Conservation (phyloP, 306 rosid genomes). For the Gillenia trifoliata region DNA sequence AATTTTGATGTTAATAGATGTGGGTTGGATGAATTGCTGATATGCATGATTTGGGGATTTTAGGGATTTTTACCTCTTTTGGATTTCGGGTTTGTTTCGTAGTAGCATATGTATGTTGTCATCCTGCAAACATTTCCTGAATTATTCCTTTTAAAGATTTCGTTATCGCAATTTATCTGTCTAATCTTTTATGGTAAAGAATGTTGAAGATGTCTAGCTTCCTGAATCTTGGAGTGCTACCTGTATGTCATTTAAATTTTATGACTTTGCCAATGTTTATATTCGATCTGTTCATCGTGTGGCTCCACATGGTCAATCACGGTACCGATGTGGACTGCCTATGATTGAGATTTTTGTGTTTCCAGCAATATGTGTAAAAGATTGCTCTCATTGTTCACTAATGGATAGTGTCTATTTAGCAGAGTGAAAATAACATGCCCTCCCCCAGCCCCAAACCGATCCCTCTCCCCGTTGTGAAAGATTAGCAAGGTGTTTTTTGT, state of each 20-base stretch:
- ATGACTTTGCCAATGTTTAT: background rate
- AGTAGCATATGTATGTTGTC: background rate
- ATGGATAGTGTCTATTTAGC: background rate
- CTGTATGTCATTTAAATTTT: background rate
- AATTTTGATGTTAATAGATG: background rate
- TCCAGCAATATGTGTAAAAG: background rate
- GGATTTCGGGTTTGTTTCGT: background rate
- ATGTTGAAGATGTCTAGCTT: background rate
- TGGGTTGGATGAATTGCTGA: background rate
- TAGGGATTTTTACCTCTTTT: background rate
- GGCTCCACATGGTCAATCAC: background rate
- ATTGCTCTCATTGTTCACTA: background rate
- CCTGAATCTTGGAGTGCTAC: background rate
- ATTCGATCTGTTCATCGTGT: background rate
- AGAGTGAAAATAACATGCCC: background rate
- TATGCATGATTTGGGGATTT: background rate
- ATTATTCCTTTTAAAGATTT: background rate
- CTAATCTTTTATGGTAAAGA: background rate
- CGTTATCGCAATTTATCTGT: background rate
- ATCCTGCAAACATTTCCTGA: background rate
- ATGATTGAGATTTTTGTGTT: background rate
- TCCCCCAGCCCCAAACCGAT: background rate
- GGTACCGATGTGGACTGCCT: background rate
- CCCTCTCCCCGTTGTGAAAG: background rate
- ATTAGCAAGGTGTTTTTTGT: background rate